These are phyloP conservation scores for Monosporascus cannonballus DNA, from an alignment of 2,329 filamentous ascomycete genomes.

Conservation along the genomic window DNA sequence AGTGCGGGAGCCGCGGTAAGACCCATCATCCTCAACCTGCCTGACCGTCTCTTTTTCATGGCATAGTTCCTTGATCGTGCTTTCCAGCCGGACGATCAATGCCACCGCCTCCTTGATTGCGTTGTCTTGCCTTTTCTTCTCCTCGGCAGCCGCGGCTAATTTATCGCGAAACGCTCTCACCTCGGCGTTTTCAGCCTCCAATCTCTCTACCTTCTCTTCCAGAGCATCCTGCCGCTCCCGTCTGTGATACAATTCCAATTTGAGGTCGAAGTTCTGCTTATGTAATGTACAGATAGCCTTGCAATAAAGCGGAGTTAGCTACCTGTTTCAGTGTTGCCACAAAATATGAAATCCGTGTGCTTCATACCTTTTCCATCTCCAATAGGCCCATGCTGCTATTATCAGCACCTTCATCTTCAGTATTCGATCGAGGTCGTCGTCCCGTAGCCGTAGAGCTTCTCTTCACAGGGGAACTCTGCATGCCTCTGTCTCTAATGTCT, in stretches of 20 bases:
- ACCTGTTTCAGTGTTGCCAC: background rate
- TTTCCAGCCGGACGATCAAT: constrained; percentile 62
- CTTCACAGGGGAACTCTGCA: constrained; percentile 33
- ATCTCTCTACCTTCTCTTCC: constrained; percentile 49
- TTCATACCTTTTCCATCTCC: constrained; percentile 59
- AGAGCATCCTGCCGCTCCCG: constrained; percentile 56
- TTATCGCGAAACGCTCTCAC: constrained; percentile 52
- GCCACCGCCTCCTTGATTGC: constrained; percentile 65
- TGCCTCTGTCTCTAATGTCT: constrained; percentile 28
- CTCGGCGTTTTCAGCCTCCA: constrained; percentile 49
- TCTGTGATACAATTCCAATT: constrained; percentile 65
- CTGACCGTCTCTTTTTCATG: constrained; percentile 49
- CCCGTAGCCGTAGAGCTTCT: constrained; percentile 25
- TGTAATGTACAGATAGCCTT: constrained; percentile 61
- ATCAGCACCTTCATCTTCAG: constrained; percentile 33
- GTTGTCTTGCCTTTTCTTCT: constrained; percentile 48
- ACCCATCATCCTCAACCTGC: constrained; percentile 38
- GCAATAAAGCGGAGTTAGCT: constrained; percentile 4
- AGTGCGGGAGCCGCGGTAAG: constrained; percentile 27
- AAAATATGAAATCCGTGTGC: constrained; percentile 2
- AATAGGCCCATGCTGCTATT: constrained; percentile 56
- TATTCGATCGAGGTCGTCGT: constrained; percentile 37
- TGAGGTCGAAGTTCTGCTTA: constrained; percentile 74
- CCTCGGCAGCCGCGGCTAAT: constrained; percentile 55
- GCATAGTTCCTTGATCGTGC: constrained; percentile 47